Base-by-base conservation (phyloP, 106 monocot species). In the Cymbidium sinense region DNA sequence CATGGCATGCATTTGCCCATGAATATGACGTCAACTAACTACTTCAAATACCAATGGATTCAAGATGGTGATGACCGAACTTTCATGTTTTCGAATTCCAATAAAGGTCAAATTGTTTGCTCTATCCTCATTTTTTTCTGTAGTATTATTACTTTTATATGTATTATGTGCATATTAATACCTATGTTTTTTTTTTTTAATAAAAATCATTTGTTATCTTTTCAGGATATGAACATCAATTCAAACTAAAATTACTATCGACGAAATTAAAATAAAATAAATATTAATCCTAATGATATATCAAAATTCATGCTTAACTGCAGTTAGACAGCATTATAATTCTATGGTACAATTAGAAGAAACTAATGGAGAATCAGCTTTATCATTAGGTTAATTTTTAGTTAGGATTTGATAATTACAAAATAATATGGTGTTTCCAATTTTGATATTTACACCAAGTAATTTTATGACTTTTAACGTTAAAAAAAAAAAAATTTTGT, bases 291-390 rank as follows among this genome's bases (percentile, higher is more conserved):
- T n/a, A n/a, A n/a, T n/a, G n/a, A n/a, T n/a, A n/a, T n/a, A 84
- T 72, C 91, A 80, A 33, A 87, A 77, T 70, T 79, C 80, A 62
- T 87, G 83, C 75, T 67, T 91, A 70, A 73, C 85, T 91, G 61
- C 89, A 89, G 31, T 70, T 91, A 23, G 85, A 85, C 87, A 88
- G 7, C 86, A 83, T 4, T 91, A 90, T 75, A 76, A 88, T 30
- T 50, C 25, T 90, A 86, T 82, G 83, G 35, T 23, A 70, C 82
- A 81, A 83, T 83, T 43, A 11, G 33, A 88, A 90, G 0, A 84
- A 81, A 80, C 78, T 69, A 81, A 82, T 33, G 34, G 41, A 62
- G 89, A 86, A 73, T 76, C 54, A 77, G 47, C 61, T 69, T 89
- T 78, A 25, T 70, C 54, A 65, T 55, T n/a, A n/a, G n/a, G 62